phyloP scores from a whole-genome alignment of 306 rosid genomes.

The Adenanthera pavonina region DNA sequence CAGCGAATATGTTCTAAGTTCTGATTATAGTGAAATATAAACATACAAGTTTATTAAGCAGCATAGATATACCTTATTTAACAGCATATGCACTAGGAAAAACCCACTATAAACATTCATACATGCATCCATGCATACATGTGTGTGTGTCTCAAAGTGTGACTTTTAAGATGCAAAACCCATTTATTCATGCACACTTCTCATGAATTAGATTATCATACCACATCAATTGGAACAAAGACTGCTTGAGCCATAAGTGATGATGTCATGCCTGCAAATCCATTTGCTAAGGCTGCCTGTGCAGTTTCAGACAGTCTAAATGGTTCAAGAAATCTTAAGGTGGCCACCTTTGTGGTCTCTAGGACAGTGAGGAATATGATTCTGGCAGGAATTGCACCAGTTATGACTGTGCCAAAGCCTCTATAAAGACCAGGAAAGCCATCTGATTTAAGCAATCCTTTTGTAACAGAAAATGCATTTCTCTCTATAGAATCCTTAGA shows the following conservation, averaged over 20 bases:
- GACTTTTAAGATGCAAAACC: constrained; percentile 1
- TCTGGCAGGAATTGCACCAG: constrained; percentile 93
- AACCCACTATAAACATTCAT: constrained; percentile 9
- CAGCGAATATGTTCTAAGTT: constrained; percentile 12
- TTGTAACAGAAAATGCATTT: constrained; percentile 74
- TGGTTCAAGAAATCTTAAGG: constrained; percentile 77
- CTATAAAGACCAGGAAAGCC: constrained; percentile 91
- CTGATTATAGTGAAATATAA: constrained; percentile 7
- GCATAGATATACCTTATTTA: constrained; percentile 18
- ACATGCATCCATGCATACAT: not conserved
- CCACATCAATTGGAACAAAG: constrained; percentile 98
- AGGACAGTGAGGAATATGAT: constrained; percentile 74
- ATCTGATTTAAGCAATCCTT: constrained; percentile 73
- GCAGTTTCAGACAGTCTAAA: constrained; percentile 74
- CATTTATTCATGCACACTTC: not conserved
- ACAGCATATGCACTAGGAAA: constrained; percentile 25
- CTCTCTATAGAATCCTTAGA: constrained; percentile 72
- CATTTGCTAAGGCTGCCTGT: constrained; percentile 91
- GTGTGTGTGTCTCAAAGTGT: not conserved
- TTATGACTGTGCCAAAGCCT: constrained; percentile 90
- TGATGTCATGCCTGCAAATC: constrained; percentile 93
- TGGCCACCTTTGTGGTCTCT: constrained; percentile 79
- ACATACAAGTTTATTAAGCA: constrained; percentile 1
- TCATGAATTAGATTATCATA: constrained; percentile 49
- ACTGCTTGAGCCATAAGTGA: constrained; percentile 86